Conservation (phyloP, 768 basidiomycete genomes). For the Lactarius hatsudake region DNA sequence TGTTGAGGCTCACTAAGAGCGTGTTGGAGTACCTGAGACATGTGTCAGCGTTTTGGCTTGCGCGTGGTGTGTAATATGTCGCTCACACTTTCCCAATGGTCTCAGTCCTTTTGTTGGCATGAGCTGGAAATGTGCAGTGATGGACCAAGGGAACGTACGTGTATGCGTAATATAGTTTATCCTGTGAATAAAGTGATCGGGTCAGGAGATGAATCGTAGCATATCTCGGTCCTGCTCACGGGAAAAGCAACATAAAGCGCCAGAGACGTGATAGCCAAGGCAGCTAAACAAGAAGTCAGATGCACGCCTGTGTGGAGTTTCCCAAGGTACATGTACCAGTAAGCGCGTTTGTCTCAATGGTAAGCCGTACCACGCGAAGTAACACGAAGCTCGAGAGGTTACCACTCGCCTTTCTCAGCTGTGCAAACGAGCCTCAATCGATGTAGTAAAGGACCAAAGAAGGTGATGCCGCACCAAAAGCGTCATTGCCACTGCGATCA, state of each 20-base stretch:
- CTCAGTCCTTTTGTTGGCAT: neutral
- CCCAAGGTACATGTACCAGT: neutral
- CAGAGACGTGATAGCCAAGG: neutral
- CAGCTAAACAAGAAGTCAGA: neutral
- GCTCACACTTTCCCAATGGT: neutral
- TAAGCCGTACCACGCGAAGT: neutral
- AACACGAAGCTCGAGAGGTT: neutral
- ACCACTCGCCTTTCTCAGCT: neutral
- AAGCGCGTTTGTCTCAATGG: neutral
- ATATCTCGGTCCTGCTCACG: neutral
- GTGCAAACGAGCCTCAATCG: neutral
- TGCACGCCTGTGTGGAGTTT: neutral
- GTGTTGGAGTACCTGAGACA: neutral
- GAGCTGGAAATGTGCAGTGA: neutral
- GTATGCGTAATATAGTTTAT: neutral
- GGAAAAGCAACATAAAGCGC: neutral
- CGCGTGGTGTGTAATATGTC: neutral
- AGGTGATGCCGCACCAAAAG: neutral
- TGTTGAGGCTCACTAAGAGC: neutral
- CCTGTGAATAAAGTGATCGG: neutral
- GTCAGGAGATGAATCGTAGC: neutral
- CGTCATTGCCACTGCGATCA: neutral
- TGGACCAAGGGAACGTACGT: neutral
- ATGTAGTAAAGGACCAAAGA: neutral
- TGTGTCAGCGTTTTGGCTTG: neutral